Percentiles rank a stretch among this genome's conserved stretches.
phyloP scores from a whole-genome alignment of 2,329 filamentous ascomycete genomes.

The Venturia oleaginea region DNA sequence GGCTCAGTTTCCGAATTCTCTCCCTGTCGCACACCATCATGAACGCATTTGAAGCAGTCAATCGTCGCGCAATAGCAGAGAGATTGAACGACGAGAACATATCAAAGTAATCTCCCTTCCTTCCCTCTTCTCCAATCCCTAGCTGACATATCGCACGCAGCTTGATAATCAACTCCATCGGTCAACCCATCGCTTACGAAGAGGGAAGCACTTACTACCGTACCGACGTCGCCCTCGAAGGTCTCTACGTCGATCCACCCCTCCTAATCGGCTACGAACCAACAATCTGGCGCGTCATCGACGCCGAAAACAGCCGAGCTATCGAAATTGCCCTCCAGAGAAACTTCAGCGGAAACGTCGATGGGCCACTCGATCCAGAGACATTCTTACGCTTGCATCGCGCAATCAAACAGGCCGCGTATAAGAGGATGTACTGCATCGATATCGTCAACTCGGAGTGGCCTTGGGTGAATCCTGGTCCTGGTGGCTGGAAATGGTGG shows the following conservation, averaged over 20 bases:
- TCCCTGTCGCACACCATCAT: not conserved
- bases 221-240: not conserved
- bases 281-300: not conserved
- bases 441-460: not conserved
- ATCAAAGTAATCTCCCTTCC: not conserved
- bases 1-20: not conserved
- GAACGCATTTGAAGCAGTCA: not conserved
- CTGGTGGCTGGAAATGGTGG: not conserved
- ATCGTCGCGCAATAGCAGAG: not conserved
- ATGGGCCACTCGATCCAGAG: not conserved
- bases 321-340: not conserved
- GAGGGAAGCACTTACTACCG: not conserved
- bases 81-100: not conserved
- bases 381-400: not conserved
- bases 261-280: not conserved
- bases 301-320: not conserved
- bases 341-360: not conserved
- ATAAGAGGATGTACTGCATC: not conserved
- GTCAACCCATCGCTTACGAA: not conserved
- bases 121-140: not conserved
- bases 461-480: not conserved
- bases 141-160: not conserved
- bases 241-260: not conserved
- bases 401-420: not conserved
- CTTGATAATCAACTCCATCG: not conserved